Evolutionary conservation across 176 grass and related monocot species (phyloP), one percentile per base, ranked within the genome.

Genomic region (Avena atlantica): DNA sequence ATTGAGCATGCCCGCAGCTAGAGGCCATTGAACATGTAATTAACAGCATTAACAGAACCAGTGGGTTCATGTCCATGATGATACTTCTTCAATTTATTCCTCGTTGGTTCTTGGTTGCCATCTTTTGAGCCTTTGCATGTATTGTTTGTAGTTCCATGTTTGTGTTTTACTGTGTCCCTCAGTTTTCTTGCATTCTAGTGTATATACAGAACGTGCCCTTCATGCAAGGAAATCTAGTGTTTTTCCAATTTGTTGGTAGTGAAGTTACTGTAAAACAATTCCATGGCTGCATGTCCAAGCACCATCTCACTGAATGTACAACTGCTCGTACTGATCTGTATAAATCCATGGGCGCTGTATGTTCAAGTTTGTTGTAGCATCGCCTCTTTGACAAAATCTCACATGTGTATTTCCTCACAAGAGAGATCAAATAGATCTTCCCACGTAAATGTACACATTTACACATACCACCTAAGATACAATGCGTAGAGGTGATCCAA

Each of bases 21-120:
- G 5, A 36, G 16, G 29, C 14, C 64, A 84, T 0, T 71, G 80
- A 72, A 57, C 16, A 78, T 86, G 63, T 78, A 81, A 61, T 82
- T 81, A 90, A 66, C 50, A 68, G 12, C 48, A 65, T 44, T 19
- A 59, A 60, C 62, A 42, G 69, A 45, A 78, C 40, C 27, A 52
- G 5, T 50, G 29, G 63, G 61, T 53, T 86, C 42, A 71, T 78
- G 19, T 42, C 45, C 27, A 62, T 15, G 25, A 21, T 31, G 12
- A 45, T 50, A 71, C 9, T 83, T n/a, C 60, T 47, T 60, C 23
- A 24, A 51, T 60, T 58, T 21, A 73, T 17, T 0, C 5, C 52
- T 25, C 50, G 8, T 40, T 45, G 2, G 19, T 47, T 57, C 5
- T 40, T 45, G 2, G 19, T 47, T 57, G 71, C 16, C 25, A n/a